A percentile compares a stretch with the other conserved stretches of the same genome.
These are phyloP conservation scores for Euphorbia pulcherrima DNA, from an alignment of 345 rosid genomes.

Conservation along the genomic window DNA sequence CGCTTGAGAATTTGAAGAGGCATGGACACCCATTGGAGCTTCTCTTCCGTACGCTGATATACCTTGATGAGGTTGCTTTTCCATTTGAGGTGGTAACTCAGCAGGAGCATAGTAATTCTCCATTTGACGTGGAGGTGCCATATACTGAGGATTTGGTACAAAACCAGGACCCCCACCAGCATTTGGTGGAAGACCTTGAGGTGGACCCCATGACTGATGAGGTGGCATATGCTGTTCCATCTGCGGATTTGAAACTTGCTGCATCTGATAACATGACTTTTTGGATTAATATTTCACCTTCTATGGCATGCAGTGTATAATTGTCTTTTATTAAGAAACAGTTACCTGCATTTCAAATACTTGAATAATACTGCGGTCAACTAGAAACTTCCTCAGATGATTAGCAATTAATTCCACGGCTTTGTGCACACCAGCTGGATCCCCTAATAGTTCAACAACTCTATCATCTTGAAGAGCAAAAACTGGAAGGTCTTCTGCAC, in stretches of 20 bases:
- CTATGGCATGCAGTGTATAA: not conserved
- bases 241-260: constrained; percentile 76
- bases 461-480: constrained; percentile 98
- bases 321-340: constrained; percentile 9
- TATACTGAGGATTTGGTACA: constrained; percentile 69
- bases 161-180: constrained; percentile 67
- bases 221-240: constrained; percentile 86
- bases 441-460: constrained; percentile 94
- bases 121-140: constrained; percentile 77
- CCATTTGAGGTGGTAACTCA: constrained; percentile 79
- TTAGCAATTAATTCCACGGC: constrained; percentile 90
- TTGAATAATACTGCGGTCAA: constrained; percentile 90
- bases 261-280: constrained; percentile 54
- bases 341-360: constrained; percentile 82
- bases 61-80: constrained; percentile 93
- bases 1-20: constrained; percentile 49
- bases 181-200: constrained; percentile 71
- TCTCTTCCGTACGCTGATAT: constrained; percentile 96
- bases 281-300: constrained; percentile 3
- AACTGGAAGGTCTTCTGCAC: constrained; percentile 85
- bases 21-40: constrained; percentile 69
- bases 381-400: constrained; percentile 93
- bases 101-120: constrained; percentile 82
- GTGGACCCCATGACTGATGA: constrained; percentile 91
- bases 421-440: constrained; percentile 75